phyloP scores from a whole-genome alignment of 108 stramenopile genomes.

The Pinguiococcus pyrenoidosus region DNA sequence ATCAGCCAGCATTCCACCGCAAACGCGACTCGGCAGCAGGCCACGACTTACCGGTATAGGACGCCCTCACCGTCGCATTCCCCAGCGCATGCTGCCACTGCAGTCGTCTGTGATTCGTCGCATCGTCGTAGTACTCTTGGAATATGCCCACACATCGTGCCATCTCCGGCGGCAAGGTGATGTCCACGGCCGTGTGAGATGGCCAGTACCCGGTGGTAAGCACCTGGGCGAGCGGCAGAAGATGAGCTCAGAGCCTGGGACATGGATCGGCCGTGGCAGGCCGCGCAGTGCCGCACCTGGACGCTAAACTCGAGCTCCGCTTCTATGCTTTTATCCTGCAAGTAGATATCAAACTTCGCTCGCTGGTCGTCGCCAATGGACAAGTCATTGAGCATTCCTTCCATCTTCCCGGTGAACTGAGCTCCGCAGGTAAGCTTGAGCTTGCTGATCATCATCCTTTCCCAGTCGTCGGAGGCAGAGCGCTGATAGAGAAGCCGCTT shows the following conservation, averaged over 20 bases:
- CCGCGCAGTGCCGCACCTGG: conserved; percentile 4
- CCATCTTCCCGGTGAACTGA: conserved; percentile 96
- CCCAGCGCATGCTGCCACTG: conserved; percentile 82
- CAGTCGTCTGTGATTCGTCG: conserved; percentile 53
- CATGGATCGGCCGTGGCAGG: neutral
- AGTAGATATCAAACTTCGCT: conserved; percentile 63
- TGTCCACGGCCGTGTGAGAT: conserved; percentile 73
- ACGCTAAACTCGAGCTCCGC: conserved; percentile 21
- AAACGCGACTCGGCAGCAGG: too few species aligned
- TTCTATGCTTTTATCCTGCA: conserved; percentile 20
- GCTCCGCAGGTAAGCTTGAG: conserved; percentile 95
- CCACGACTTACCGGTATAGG: too few species aligned
- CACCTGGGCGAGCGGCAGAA: conserved; percentile 48
- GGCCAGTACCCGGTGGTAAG: conserved; percentile 98
- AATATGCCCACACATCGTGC: conserved; percentile 74
- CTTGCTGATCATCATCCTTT: conserved; percentile 96
- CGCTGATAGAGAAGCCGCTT: conserved; percentile 90
- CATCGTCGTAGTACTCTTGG: conserved; percentile 48
- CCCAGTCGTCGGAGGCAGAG: conserved; percentile 90
- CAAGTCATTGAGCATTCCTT: conserved; percentile 97
- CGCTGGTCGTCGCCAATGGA: conserved; percentile 83
- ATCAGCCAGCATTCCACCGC: too few species aligned
- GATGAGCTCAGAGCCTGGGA: neutral
- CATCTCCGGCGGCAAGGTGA: conserved; percentile 76
- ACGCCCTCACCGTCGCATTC: conserved; percentile 74